phyloP scores from a whole-genome alignment of 768 basidiomycete genomes.

The Suillus brevipes region DNA sequence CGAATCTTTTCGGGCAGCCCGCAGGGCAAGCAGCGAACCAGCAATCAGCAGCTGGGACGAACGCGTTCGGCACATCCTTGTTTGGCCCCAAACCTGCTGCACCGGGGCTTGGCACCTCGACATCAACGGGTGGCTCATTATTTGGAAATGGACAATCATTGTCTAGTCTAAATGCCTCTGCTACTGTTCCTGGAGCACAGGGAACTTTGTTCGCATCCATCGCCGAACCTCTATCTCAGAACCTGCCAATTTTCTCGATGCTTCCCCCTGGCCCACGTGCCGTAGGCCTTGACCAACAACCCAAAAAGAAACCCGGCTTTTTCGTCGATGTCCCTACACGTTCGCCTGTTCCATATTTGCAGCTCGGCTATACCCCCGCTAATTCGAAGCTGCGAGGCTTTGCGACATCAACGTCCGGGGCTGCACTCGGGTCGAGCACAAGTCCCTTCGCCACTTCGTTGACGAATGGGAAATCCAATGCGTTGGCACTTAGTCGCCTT shows the following conservation, averaged over 20 bases:
- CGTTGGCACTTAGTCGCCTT: conserved; percentile 52
- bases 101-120: conserved; percentile 45
- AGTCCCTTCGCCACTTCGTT: conserved; percentile 47
- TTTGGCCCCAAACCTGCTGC: conserved; percentile 54
- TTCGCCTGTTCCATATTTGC: conserved; percentile 65
- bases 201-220: conserved; percentile 81
- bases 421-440: conserved; percentile 33
- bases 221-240: conserved; percentile 76
- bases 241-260: conserved; percentile 73
- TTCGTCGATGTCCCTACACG: conserved; percentile 77
- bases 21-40: conserved; percentile 43
- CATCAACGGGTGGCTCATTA: conserved; percentile 40
- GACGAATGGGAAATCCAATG: conserved; percentile 54
- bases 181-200: conserved; percentile 47
- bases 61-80: conserved; percentile 43
- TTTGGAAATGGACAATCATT: conserved; percentile 37
- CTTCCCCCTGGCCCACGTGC: conserved; percentile 71
- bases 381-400: conserved; percentile 74
- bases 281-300: conserved; percentile 55
- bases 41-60: conserved; percentile 36
- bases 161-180: conserved; percentile 41
- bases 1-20: conserved; percentile 51
- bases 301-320: conserved; percentile 77
- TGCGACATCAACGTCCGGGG: conserved; percentile 41
- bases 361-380: conserved; percentile 62